Evolutionary conservation across 768 basidiomycete genomes (phyloP).

Genomic region (Lepiota subincarnata): DNA sequence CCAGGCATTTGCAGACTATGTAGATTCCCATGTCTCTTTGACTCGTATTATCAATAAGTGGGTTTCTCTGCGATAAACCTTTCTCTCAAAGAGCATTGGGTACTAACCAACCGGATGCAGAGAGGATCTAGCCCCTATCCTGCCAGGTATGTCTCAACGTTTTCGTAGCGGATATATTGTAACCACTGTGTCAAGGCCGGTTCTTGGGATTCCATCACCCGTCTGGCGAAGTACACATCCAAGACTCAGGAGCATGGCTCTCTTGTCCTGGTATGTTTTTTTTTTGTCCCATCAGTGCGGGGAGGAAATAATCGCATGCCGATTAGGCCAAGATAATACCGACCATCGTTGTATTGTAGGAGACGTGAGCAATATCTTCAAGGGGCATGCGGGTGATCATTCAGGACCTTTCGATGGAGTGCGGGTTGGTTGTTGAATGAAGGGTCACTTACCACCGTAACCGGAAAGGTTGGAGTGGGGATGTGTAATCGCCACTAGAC

Average conservation of each 20-base stretch:
- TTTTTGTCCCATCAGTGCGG: background rate
- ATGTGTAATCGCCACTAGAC: too few relatives aligned
- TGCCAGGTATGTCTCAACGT: constrained; percentile 29
- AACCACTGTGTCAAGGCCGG: constrained; percentile 25
- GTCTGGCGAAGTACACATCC: constrained; percentile 36
- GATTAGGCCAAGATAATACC: too few relatives aligned
- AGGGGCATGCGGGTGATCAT: constrained; percentile 22
- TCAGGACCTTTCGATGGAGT: constrained; percentile 14
- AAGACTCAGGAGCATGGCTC: constrained; percentile 41
- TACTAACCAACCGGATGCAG: constrained; percentile 15
- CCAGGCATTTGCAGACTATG: constrained; percentile 54
- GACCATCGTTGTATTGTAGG: constrained; percentile 11
- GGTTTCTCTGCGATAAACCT: constrained; percentile 7
- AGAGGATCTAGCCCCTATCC: constrained; percentile 35
- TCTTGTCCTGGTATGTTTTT: constrained; percentile 43
- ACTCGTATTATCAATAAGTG: constrained; percentile 55
- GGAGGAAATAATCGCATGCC: too few relatives aligned
- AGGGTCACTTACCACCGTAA: too few relatives aligned
- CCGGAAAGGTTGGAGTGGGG: too few relatives aligned
- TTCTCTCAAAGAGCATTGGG: background rate
- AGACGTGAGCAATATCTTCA: constrained; percentile 21
- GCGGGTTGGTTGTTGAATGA: background rate
- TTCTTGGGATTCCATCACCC: constrained; percentile 45
- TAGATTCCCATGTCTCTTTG: constrained; percentile 41
- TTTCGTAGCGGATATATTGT: constrained; percentile 7